Percentiles rank a stretch among this genome's conserved stretches.
phyloP scores from a whole-genome alignment of 2,329 filamentous ascomycete genomes.

The Biscogniauxia sp. region DNA sequence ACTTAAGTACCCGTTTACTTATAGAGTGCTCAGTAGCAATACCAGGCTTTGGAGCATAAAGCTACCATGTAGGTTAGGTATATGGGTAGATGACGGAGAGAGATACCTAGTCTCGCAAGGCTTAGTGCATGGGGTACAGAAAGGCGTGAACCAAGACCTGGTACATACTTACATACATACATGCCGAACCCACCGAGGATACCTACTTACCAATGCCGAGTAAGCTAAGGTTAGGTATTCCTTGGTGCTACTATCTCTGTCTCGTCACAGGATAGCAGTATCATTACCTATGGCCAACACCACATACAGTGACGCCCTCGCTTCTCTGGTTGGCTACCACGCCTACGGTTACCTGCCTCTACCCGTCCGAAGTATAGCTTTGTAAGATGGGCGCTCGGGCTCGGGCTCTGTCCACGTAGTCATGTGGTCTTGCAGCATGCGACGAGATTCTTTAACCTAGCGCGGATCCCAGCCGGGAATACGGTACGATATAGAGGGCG shows the following conservation, averaged over 20 bases:
- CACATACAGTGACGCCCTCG: background rate
- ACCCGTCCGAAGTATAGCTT: background rate
- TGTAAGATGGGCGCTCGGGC: background rate
- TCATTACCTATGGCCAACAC: no score
- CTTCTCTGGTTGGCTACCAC: background rate
- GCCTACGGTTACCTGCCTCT: background rate
- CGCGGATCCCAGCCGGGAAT: no score
- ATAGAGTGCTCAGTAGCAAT: no score
- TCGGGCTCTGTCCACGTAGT: background rate
- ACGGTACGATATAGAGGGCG: no score
- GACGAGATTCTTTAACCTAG: no score
- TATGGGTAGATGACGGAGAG: no score
- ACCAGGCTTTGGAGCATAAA: no score
- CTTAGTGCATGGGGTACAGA: background rate
- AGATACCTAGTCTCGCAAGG: background rate
- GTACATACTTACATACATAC: no score
- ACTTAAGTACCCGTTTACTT: no score
- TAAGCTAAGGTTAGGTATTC: background rate
- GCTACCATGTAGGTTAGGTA: no score
- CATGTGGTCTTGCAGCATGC: background rate
- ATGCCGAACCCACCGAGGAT: background rate
- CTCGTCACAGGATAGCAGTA: no score
- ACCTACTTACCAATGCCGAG: background rate
- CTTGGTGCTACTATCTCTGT: no score
- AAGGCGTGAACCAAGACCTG: background rate